A percentile compares a stretch with the other conserved stretches of the same genome.
These are phyloP conservation scores for Geoglossum cookeanum DNA, from an alignment of 2,329 filamentous ascomycete species.

Conservation along the genomic window DNA sequence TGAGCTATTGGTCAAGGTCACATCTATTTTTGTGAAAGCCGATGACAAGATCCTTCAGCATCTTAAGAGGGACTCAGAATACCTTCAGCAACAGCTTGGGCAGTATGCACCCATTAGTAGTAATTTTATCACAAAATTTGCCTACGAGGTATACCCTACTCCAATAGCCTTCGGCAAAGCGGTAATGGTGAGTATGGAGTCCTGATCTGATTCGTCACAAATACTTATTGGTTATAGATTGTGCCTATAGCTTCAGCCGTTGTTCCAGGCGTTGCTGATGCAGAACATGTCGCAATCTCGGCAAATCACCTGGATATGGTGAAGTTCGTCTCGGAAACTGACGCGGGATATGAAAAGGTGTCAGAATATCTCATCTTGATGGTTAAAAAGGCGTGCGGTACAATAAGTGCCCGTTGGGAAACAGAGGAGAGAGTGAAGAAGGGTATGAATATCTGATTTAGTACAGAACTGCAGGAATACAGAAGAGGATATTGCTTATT, in stretches of 20 bases:
- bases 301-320: neutral
- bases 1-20: slow-evolving; percentile 25
- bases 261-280: neutral
- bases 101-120: neutral
- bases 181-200: neutral
- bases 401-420: no score
- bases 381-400: neutral
- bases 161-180: neutral
- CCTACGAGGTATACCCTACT: neutral
- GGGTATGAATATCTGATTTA: no score
- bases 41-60: neutral
- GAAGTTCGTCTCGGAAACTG: neutral
- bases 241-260: neutral
- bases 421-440: no score
- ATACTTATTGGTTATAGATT: neutral
- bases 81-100: neutral
- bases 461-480: no score
- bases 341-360: neutral
- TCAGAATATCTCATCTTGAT: neutral
- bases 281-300: neutral
- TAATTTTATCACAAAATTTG: neutral
- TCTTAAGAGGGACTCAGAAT: neutral
- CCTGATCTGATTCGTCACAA: neutral
- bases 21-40: neutral
- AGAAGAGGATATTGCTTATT: no score